phyloP scores from a whole-genome alignment of 2,329 filamentous ascomycete species.

The Thielaviopsis populi region DNA sequence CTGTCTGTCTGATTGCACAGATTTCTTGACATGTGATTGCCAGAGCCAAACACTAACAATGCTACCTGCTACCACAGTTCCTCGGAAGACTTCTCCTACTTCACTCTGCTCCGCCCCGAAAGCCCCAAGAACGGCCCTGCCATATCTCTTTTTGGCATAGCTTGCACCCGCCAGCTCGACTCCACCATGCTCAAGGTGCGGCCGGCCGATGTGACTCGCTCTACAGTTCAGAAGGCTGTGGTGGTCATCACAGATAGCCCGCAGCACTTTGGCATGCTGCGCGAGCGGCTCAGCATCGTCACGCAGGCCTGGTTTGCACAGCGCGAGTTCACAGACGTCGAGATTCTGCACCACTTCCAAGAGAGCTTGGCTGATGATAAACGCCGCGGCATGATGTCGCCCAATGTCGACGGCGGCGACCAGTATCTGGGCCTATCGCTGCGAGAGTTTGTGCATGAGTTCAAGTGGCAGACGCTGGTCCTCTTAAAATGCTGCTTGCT shows the following conservation, averaged over 20 bases:
- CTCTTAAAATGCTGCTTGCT: slow-evolving; percentile 86
- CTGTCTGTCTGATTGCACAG: neutral
- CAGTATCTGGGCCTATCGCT: slow-evolving; percentile 80
- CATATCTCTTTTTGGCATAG: slow-evolving; percentile 87
- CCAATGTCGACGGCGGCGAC: slow-evolving; percentile 63
- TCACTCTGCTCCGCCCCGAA: slow-evolving; percentile 63
- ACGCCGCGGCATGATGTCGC: slow-evolving; percentile 38
- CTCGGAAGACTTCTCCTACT: slow-evolving; percentile 96
- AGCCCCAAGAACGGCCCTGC: slow-evolving; percentile 36
- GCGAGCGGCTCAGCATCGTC: slow-evolving; percentile 78
- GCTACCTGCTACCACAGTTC: slow-evolving; percentile 35
- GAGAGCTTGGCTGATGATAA: slow-evolving; percentile 66
- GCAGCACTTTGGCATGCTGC: slow-evolving; percentile 75
- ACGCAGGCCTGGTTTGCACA: slow-evolving; percentile 96
- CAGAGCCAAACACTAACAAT: neutral
- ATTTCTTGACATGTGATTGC: neutral
- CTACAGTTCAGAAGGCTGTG: slow-evolving; percentile 94
- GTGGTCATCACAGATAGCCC: slow-evolving; percentile 89
- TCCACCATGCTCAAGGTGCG: slow-evolving; percentile 60
- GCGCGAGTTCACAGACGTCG: slow-evolving; percentile 76
- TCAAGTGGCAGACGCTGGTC: slow-evolving; percentile 85
- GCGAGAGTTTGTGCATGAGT: slow-evolving; percentile 83
- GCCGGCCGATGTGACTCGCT: slow-evolving; percentile 82
- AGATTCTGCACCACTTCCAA: slow-evolving; percentile 81
- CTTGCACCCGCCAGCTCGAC: slow-evolving; percentile 85